A percentile compares a stretch with the other conserved stretches of the same genome.
phyloP scores from a whole-genome alignment of 805 yeast genomes.

The Kregervanrija delftensis region DNA sequence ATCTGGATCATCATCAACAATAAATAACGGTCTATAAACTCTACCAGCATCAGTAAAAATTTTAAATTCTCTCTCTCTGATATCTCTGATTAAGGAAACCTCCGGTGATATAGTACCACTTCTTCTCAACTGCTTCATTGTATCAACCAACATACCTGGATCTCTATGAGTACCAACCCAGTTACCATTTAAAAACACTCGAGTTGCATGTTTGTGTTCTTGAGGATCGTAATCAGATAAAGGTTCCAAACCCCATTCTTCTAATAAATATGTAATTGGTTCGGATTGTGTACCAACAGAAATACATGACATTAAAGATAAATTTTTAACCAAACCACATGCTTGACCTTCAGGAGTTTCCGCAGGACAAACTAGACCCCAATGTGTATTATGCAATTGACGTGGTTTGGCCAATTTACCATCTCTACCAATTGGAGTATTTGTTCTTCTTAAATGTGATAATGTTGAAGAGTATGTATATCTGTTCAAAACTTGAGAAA shows the following conservation, averaged over 20 bases:
- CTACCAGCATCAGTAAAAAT: constrained; percentile 98
- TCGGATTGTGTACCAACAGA: constrained; percentile 98
- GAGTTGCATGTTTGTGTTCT: constrained; percentile 82
- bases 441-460: constrained; percentile 97
- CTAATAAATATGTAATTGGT: constrained; percentile 85
- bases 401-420: constrained; percentile 99
- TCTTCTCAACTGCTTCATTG: constrained; percentile 87
- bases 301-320: constrained; percentile 94
- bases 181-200: constrained; percentile 96
- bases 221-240: constrained; percentile 93
- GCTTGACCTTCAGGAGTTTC: constrained; percentile 99
- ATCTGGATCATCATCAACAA: constrained; percentile 80
- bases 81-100: constrained; percentile 93
- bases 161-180: constrained; percentile 99
- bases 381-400: constrained; percentile 97
- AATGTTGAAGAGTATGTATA: constrained; percentile 98
- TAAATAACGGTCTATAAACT: constrained; percentile 92
- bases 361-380: constrained; percentile 99
- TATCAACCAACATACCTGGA: constrained; percentile 85
- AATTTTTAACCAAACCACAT: constrained; percentile 96
- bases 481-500: constrained; percentile 95
- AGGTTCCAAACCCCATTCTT: constrained; percentile 99
- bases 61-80: constrained; percentile 92
- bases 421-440: constrained; percentile 98
- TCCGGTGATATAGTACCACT: constrained; percentile 94